A percentile compares a stretch with the other conserved stretches of the same genome.
Evolutionary conservation across 2,329 filamentous ascomycete species (phyloP).

Genomic region (Epichloe baconii): DNA sequence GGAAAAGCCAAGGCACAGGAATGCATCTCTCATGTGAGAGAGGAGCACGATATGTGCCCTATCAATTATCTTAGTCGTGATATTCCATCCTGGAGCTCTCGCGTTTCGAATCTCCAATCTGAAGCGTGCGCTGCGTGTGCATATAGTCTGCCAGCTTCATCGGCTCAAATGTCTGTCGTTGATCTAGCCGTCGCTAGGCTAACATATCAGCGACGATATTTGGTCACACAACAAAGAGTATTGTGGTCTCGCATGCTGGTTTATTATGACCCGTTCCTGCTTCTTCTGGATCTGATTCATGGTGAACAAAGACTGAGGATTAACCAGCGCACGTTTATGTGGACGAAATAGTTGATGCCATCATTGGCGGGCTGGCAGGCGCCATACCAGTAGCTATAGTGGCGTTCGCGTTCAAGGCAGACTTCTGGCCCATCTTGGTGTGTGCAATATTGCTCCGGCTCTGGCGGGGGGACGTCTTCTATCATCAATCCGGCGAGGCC

Average conservation of each 20-base stretch:
- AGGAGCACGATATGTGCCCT: too few relatives aligned
- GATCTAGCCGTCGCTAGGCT: background rate
- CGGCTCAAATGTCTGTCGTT: background rate
- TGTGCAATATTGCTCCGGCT: too few relatives aligned
- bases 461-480: too few relatives aligned
- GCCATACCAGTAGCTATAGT: too few relatives aligned
- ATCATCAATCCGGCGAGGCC: too few relatives aligned
- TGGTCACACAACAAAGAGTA: background rate
- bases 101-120: background rate
- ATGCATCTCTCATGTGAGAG: too few relatives aligned
- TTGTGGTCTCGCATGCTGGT: background rate
- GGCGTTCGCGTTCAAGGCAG: too few relatives aligned
- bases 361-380: background rate
- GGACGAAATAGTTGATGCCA: background rate
- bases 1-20: too few relatives aligned
- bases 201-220: background rate
- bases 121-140: background rate
- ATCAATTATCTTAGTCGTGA: background rate
- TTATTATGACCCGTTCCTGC: background rate
- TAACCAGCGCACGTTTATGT: background rate
- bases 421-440: too few relatives aligned
- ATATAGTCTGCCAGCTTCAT: background rate
- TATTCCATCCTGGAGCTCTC: background rate
- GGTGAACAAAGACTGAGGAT: background rate
- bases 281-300: background rate